A percentile compares a stretch with the other conserved stretches of the same genome.
These are phyloP conservation scores for Westerdykella sp. DNA, from an alignment of 2,329 filamentous ascomycete species.

Conservation along the genomic window DNA sequence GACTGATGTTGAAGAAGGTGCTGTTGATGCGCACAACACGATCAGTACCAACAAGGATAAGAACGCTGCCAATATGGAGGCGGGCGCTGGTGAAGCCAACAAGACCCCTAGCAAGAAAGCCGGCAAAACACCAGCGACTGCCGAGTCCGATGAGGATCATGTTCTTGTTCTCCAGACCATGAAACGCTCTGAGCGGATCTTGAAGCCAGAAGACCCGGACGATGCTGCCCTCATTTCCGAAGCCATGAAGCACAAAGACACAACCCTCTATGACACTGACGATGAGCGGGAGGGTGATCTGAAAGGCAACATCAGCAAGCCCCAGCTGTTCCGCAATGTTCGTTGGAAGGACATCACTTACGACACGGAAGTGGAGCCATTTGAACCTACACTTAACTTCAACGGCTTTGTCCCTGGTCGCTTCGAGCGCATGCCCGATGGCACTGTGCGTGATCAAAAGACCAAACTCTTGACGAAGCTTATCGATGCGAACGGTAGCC, in stretches of 20 bases:
- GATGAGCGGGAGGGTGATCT: slow-evolving; percentile 10
- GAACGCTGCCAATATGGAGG: no score
- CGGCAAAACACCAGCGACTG: no score
- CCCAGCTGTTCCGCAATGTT: slow-evolving; percentile 23
- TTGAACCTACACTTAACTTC: slow-evolving; percentile 7
- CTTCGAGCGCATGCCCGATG: slow-evolving; percentile 19
- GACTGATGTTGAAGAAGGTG: no score
- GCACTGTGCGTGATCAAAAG: slow-evolving; percentile 21
- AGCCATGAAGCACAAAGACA: slow-evolving; percentile 13
- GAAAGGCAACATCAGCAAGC: slow-evolving; percentile 12
- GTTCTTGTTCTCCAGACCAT: slow-evolving; percentile 3
- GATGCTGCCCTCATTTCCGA: slow-evolving; percentile 15
- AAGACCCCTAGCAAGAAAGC: no score
- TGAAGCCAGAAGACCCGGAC: slow-evolving; percentile 12
- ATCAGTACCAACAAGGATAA: no score
- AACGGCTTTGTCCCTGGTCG: slow-evolving; percentile 21
- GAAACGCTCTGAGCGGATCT: slow-evolving; percentile 18
- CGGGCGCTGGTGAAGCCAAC: no score
- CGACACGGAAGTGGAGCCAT: slow-evolving; percentile 1
- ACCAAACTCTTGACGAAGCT: slow-evolving; percentile 22
- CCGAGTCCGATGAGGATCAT: no score
- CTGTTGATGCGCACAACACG: no score
- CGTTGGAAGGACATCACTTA: slow-evolving; percentile 16
- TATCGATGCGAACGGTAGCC: slow-evolving; percentile 14
- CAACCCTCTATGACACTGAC: slow-evolving; percentile 25